phyloP scores from a whole-genome alignment of 176 grass and related monocot genomes.

The Lolium rigidum region DNA sequence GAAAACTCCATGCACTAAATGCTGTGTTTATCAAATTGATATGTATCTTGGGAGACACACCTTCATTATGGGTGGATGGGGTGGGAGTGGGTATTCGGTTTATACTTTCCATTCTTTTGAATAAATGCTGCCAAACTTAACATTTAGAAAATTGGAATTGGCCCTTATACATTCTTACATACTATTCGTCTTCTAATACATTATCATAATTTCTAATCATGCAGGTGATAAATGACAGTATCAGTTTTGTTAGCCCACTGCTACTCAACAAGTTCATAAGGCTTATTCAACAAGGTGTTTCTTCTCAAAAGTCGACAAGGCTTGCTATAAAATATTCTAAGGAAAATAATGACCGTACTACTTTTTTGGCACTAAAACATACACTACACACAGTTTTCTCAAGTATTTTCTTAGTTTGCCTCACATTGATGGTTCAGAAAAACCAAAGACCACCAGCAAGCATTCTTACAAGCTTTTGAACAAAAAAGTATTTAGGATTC shows the following conservation, averaged over 20 bases:
- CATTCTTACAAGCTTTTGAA: conserved; percentile 15
- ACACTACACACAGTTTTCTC: not conserved
- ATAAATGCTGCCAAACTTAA: not conserved
- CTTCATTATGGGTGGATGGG: not conserved
- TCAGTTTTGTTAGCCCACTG: conserved; percentile 82
- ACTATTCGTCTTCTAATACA: conserved; percentile 24
- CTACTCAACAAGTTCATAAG: conserved; percentile 86
- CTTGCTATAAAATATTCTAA: not conserved
- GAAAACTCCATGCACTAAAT: not conserved
- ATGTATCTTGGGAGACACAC: not conserved
- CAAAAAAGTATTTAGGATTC: not conserved
- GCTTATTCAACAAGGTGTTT: conserved; percentile 83
- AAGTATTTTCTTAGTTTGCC: conserved; percentile 20
- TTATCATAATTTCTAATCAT: conserved; percentile 17
- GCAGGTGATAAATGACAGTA: conserved; percentile 87
- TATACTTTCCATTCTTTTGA: not conserved
- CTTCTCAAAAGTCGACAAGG: not conserved
- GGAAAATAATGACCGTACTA: not conserved
- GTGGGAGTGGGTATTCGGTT: not conserved
- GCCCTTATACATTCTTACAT: not conserved
- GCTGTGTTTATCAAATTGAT: not conserved
- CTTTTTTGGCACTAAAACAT: not conserved
- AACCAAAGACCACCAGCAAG: not conserved
- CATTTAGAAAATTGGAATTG: not conserved
- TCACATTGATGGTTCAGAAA: not conserved